Conservation (phyloP, 257 asterid species). For the Primulina huaijiensis region DNA sequence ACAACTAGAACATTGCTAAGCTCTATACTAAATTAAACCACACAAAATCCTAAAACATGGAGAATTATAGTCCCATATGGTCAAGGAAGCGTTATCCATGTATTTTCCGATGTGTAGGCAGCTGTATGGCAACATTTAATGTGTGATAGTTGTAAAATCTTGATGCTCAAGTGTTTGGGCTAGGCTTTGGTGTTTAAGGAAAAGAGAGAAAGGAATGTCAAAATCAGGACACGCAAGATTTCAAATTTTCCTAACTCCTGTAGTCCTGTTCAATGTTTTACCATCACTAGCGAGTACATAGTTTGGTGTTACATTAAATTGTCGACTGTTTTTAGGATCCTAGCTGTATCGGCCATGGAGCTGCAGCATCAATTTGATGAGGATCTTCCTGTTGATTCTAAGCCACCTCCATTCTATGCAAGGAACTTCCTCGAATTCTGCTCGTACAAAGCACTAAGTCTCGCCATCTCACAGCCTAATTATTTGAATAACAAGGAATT, state of each 20-base stretch:
- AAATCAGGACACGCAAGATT: background rate
- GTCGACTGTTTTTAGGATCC: conserved; percentile 50
- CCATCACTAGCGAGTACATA: conserved; percentile 8
- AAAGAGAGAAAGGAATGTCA: background rate
- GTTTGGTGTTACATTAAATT: background rate
- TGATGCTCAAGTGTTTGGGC: too few relatives aligned
- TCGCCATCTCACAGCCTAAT: conserved; percentile 47
- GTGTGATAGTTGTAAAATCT: too few relatives aligned
- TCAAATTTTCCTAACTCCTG: background rate
- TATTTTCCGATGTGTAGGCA: background rate
- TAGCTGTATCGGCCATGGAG: conserved; percentile 47
- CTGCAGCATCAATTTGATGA: conserved; percentile 54
- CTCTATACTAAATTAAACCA: background rate
- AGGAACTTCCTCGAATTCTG: conserved; percentile 77
- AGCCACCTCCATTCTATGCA: conserved; percentile 54
- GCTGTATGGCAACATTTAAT: too few relatives aligned
- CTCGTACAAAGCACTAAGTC: conserved; percentile 61
- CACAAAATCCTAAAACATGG: background rate
- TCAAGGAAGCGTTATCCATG: background rate
- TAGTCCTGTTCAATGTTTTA: background rate
- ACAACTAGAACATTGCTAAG: too few relatives aligned
- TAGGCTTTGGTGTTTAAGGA: background rate
- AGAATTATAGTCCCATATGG: background rate
- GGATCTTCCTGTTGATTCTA: conserved; percentile 51
- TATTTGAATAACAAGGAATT: conserved; percentile 66